These are phyloP conservation scores for Rhytidhysteron rufulum DNA, from an alignment of 2,329 filamentous ascomycete species.

Conservation along the genomic window DNA sequence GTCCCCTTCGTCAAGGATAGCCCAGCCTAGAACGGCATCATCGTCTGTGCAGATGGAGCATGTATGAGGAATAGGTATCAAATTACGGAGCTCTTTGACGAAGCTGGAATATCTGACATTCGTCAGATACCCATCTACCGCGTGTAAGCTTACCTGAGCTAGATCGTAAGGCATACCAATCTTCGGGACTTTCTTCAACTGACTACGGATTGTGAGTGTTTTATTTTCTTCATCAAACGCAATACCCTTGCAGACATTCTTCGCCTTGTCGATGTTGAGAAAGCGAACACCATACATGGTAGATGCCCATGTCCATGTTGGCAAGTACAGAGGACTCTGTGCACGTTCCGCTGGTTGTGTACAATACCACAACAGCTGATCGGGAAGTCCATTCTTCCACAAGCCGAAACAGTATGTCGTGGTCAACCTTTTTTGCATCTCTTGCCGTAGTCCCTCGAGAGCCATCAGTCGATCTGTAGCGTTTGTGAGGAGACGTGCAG, in stretches of 20 bases:
- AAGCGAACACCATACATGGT: constrained; percentile 16
- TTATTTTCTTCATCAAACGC: constrained; percentile 9
- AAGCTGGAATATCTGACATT: background rate
- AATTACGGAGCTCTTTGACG: constrained; percentile 1
- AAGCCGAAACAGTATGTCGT: constrained; percentile 14
- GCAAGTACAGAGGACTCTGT: constrained; percentile 8
- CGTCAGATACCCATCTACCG: background rate
- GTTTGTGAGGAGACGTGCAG: constrained; percentile 10
- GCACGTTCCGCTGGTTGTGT: constrained; percentile 8
- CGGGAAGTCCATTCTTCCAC: constrained; percentile 18
- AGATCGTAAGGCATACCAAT: background rate
- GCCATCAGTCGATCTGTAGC: constrained; percentile 16
- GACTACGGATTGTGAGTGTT: constrained; percentile 8
- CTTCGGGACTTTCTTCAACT: constrained; percentile 4
- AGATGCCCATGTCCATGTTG: constrained; percentile 20
- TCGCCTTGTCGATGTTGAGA: constrained; percentile 14
- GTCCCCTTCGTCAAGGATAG: constrained; percentile 10
- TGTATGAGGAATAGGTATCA: constrained; percentile 1
- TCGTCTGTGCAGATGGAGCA: constrained; percentile 7
- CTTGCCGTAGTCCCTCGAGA: constrained; percentile 10
- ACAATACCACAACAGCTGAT: constrained; percentile 19
- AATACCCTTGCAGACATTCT: constrained; percentile 12
- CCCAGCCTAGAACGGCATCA: constrained; percentile 10
- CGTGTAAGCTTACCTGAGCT: background rate
- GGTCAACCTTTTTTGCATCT: constrained; percentile 9